Percentiles rank a stretch among this genome's conserved stretches.
These are phyloP conservation scores for Trichoderma koningiopsis DNA, from an alignment of 2,329 filamentous ascomycete species.

Conservation along the genomic window DNA sequence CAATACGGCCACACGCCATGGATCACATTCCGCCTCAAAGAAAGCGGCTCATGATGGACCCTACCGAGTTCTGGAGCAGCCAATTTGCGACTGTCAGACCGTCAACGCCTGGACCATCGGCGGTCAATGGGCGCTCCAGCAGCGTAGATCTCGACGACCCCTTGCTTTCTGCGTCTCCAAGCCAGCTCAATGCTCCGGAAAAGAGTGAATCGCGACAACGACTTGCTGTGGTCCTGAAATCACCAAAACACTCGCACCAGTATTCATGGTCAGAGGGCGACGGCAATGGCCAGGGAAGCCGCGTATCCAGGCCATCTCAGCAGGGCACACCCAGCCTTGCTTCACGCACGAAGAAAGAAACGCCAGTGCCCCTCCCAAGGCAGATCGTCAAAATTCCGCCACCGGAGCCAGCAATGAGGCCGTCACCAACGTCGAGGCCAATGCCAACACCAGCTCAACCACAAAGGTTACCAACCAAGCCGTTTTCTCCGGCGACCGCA, in stretches of 20 bases:
- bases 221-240: conserved; percentile 31
- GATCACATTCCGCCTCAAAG: not conserved
- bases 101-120: not conserved
- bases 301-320: not conserved
- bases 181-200: not conserved
- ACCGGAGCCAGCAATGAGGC: not conserved
- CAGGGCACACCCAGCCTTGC: conserved; percentile 32
- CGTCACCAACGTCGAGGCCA: not conserved
- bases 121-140: not conserved
- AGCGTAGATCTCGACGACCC: conserved; percentile 32
- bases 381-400: not conserved
- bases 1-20: not conserved
- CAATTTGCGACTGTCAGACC: not conserved
- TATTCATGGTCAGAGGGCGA: not conserved
- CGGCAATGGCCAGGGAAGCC: conserved; percentile 11
- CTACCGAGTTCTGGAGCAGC: conserved; percentile 20
- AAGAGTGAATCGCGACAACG: conserved; percentile 2
- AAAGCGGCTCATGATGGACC: conserved; percentile 2
- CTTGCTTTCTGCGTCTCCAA: conserved; percentile 24
- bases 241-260: conserved; percentile 25
- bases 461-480: not conserved
- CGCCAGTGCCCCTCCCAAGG: conserved; percentile 25
- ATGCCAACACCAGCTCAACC: conserved; percentile 16
- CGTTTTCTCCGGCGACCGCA: not conserved
- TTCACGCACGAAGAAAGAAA: conserved; percentile 27